Percentiles rank a stretch among this genome's conserved stretches.
Conservation (phyloP, 768 basidiomycete species). For the Boletus eberwhitei region DNA sequence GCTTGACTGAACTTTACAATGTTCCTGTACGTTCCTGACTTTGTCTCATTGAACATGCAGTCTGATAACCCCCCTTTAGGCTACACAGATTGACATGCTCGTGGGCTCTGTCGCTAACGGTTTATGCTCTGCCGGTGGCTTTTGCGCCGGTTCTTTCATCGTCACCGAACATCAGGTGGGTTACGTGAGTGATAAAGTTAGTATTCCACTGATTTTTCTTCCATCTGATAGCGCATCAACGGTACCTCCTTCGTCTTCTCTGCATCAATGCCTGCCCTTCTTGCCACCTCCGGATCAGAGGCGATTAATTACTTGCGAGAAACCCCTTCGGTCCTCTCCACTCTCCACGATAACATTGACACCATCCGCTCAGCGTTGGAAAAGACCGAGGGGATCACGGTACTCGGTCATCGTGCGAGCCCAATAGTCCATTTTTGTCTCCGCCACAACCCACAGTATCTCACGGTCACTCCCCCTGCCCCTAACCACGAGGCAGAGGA, state of each 20-base stretch:
- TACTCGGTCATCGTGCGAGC: constrained; percentile 83
- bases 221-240: constrained; percentile 76
- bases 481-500: constrained; percentile 71
- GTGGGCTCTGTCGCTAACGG: constrained; percentile 86
- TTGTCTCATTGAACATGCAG: not conserved
- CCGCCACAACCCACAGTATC: constrained; percentile 32
- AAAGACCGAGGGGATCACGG: constrained; percentile 71
- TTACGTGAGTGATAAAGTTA: not conserved
- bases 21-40: constrained; percentile 66
- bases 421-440: constrained; percentile 86
- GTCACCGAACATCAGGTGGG: constrained; percentile 86
- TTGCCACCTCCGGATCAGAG: constrained; percentile 84
- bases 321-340: constrained; percentile 69
- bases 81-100: constrained; percentile 91
- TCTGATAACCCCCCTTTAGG: constrained; percentile 40
- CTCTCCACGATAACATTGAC: constrained; percentile 78
- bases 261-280: constrained; percentile 86
- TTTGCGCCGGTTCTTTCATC: constrained; percentile 84
- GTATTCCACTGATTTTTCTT: not conserved
- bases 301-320: constrained; percentile 76
- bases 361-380: constrained; percentile 79
- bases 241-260: constrained; percentile 95
- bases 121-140: constrained; percentile 83
- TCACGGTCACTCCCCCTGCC: constrained; percentile 20
- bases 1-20: constrained; percentile 91